phyloP scores from a whole-genome alignment of 768 basidiomycete species.

The Tulasnella sp. region DNA sequence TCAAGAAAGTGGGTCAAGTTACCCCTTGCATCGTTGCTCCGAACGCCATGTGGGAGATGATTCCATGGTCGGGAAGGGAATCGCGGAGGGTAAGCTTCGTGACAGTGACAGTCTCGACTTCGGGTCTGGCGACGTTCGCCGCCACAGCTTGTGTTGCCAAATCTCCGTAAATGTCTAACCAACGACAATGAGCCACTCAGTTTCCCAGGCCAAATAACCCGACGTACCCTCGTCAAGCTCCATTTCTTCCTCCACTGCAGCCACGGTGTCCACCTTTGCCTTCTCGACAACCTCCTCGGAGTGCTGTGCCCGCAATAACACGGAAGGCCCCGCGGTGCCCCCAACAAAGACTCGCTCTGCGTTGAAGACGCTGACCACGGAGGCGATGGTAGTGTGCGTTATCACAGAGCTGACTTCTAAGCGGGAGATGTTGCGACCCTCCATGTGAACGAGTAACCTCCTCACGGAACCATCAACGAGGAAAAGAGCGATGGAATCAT shows the following conservation, averaged over 20 bases:
- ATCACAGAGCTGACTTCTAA: conserved; percentile 55
- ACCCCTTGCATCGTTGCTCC: conserved; percentile 38
- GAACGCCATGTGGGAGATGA: conserved; percentile 74
- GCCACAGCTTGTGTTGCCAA: conserved; percentile 39
- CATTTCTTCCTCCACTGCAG: conserved; percentile 48
- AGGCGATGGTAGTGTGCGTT: conserved; percentile 64
- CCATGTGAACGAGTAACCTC: conserved; percentile 70
- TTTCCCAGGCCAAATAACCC: neutral
- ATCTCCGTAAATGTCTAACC: conserved; percentile 58
- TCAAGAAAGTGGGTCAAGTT: neutral
- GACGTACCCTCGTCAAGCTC: conserved; percentile 67
- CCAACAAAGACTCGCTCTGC: conserved; percentile 68
- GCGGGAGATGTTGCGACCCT: conserved; percentile 67
- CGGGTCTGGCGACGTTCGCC: conserved; percentile 43
- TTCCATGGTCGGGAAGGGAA: conserved; percentile 66
- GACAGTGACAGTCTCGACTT: conserved; percentile 38
- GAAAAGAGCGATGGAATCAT: conserved; percentile 70
- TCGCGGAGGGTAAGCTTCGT: conserved; percentile 70
- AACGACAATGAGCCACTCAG: neutral
- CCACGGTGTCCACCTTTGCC: conserved; percentile 31
- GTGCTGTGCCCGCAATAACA: conserved; percentile 62
- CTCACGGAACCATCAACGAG: conserved; percentile 69
- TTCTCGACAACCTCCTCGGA: conserved; percentile 48
- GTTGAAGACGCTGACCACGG: conserved; percentile 48
- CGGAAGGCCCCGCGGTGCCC: conserved; percentile 76